Evolutionary conservation across 805 yeast species (phyloP), one percentile per base, ranked within the genome.

Genomic region (Saccharomycopsis babjevae): DNA sequence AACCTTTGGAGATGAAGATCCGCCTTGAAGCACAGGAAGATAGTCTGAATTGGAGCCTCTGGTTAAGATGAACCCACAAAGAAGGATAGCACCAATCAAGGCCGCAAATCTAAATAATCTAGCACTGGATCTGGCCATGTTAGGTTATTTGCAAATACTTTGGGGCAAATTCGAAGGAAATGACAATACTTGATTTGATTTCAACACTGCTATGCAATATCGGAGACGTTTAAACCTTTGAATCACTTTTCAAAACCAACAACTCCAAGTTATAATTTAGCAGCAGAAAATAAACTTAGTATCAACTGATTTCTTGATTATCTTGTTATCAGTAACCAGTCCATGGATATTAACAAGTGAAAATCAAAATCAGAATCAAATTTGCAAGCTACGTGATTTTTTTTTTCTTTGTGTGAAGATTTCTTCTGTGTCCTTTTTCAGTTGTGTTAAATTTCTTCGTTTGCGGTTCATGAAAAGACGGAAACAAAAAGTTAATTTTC

Each of bases 121-220:
- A 63, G 82, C 79, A 66, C 78, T 78, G 30, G 80, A 73, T 68
- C 81, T 74, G 25, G 79, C 74, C 79, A 76, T 75, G n/a, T 18
- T 56, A n/a, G 50, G 28, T 7, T 59, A 50, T 62, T 64, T 15
- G 36, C 50, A 22, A n/a, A 13, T 52, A 22, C 22, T 16, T 42
- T 46, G 4, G 25, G 13, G n/a, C 13, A 22, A 46, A 16, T 46
- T 15, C 6, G 3, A 6, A 25, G 13, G 10, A 20, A 22, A 4
- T 46, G 32, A 46, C 25, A 22, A n/a, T 13, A 22, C 5, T 46
- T 10, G 28, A 20, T 10, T 5, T 15, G 18, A 7, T 20, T 18
- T 18, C 10, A 20, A 5, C 25, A 42, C 20, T 11, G 7, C 10
- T 18, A 40, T 7, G 46, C 46, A n/a, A 40, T 40, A 15, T 6